A percentile compares a stretch with the other conserved stretches of the same genome.
Evolutionary conservation across 2,329 filamentous ascomycete species (phyloP).

Genomic region (Sporothrix globosa): DNA sequence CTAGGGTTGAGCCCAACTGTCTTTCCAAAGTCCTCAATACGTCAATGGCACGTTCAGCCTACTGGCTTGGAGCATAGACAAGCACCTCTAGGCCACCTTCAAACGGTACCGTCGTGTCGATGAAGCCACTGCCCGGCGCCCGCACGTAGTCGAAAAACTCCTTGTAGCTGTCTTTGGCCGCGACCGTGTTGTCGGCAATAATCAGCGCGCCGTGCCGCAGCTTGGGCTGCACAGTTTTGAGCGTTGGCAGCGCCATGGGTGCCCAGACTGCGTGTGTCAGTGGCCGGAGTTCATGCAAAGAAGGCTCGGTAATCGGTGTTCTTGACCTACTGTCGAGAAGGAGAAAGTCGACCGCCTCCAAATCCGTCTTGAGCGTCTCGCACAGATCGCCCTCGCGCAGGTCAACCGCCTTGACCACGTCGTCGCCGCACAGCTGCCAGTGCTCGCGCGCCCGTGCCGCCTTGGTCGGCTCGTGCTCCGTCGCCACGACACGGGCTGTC

Average conservation of each 20-base stretch:
- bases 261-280: constrained; percentile 39
- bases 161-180: constrained; percentile 42
- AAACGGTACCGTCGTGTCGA: constrained; percentile 37
- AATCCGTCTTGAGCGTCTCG: constrained; percentile 57
- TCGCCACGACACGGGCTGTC: constrained; percentile 55
- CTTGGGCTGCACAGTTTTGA: constrained; percentile 46
- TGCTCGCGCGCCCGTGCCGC: constrained; percentile 55
- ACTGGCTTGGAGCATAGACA: constrained; percentile 34
- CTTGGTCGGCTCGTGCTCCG: constrained; percentile 62
- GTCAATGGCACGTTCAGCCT: neutral
- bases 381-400: constrained; percentile 60
- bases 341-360: constrained; percentile 57
- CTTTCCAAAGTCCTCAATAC: neutral
- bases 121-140: constrained; percentile 49
- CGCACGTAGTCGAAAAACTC: constrained; percentile 48
- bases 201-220: constrained; percentile 47
- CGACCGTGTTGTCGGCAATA: constrained; percentile 48
- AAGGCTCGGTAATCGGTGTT: too few relatives aligned
- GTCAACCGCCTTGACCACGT: constrained; percentile 56
- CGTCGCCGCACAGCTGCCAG: constrained; percentile 56
- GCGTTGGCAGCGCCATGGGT: constrained; percentile 42
- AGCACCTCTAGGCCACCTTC: constrained; percentile 38
- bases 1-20: neutral
- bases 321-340: constrained; percentile 61
- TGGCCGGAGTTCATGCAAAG: neutral